Evolutionary conservation across 805 yeast species (phyloP), one percentile per base, ranked within the genome.

Genomic region (Ogataea degrootiae): DNA sequence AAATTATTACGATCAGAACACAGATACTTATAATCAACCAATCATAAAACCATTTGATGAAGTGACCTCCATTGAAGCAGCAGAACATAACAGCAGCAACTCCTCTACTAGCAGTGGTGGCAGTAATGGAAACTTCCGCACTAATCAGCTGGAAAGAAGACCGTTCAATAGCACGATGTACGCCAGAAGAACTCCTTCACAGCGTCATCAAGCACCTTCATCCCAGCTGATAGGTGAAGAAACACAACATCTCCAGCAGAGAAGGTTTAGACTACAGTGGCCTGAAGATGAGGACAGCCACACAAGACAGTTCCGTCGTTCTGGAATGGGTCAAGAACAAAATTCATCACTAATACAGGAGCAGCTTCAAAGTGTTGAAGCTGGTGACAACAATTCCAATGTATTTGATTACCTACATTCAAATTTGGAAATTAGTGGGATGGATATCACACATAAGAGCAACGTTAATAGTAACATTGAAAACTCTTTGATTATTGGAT

Each of bases 401-500:
- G 17, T 22, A 21, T 22, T 31, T 34, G 52, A 50, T n/a, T 60
- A 54, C 47, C 46, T 60, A 22, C 60, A 57, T 38, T 57, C 65
- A 11, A 62, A 58, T 23, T 39, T 62, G 22, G 84, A 81, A 49
- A 74, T 84, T 9, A 70, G 79, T 16, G 91, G 91, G 1, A 60
- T 85, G 48, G 83, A 80, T 47, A 76, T 86, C 76, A 64, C 76
- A 41, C 29, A 38, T 7, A 72, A 72, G 41, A 75, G 73, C 51
- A 62, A 63, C 16, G 72, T 76, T 15, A 72, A 72, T 41, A 75
- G 73, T 51, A 62, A 63, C 16, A 72, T 76, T 14, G 55, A 54
- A 16, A 71, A 79, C 17, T 71, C 74, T 35, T 61, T 85, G 36
- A 68, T 80, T 6, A 77, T 85, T 34, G 91, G 87, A 1, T 74